These are phyloP conservation scores for Fonsecaea multimorphosa DNA, from an alignment of 2,329 filamentous ascomycete species.

Conservation along the genomic window DNA sequence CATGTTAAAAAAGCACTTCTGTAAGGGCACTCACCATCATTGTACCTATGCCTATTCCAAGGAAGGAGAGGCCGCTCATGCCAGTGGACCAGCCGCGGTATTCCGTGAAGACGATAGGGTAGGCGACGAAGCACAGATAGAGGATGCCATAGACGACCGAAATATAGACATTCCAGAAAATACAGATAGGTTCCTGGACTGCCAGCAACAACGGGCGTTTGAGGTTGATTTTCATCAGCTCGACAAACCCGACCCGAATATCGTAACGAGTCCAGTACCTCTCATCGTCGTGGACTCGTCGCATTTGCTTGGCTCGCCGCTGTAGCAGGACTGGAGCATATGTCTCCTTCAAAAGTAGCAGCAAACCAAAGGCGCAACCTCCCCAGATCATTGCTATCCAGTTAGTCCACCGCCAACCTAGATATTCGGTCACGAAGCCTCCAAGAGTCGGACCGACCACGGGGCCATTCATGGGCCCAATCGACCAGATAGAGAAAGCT, in stretches of 20 bases:
- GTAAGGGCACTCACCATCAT: too few relatives aligned
- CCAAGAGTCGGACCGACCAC: slow-evolving; percentile 74
- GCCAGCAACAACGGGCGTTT: slow-evolving; percentile 78
- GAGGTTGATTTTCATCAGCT: slow-evolving; percentile 75
- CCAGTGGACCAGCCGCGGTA: slow-evolving; percentile 78
- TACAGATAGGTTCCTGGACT: slow-evolving; percentile 84
- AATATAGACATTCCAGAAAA: slow-evolving; percentile 74
- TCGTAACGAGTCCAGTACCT: slow-evolving; percentile 84
- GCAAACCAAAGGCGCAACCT: slow-evolving; percentile 65
- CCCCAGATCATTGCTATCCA: slow-evolving; percentile 79
- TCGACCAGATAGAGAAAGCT: slow-evolving; percentile 81
- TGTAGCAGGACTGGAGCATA: slow-evolving; percentile 75
- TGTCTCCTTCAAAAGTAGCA: slow-evolving; percentile 72
- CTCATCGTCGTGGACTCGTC: slow-evolving; percentile 72
- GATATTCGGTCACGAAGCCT: slow-evolving; percentile 71
- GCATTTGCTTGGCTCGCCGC: slow-evolving; percentile 66
- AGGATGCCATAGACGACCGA: slow-evolving; percentile 83
- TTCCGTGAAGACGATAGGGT: slow-evolving; percentile 80
- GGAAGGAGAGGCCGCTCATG: slow-evolving; percentile 76
- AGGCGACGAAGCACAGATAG: slow-evolving; percentile 88
- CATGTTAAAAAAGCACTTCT: too few relatives aligned
- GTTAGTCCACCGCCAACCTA: slow-evolving; percentile 88
- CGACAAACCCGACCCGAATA: slow-evolving; percentile 66
- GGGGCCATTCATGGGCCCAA: slow-evolving; percentile 82
- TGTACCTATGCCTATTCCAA: slow-evolving; percentile 69